A percentile compares a stretch with the other conserved stretches of the same genome.
Evolutionary conservation across 2,329 filamentous ascomycete genomes (phyloP).

Genomic region (Phialophora chinensis): DNA sequence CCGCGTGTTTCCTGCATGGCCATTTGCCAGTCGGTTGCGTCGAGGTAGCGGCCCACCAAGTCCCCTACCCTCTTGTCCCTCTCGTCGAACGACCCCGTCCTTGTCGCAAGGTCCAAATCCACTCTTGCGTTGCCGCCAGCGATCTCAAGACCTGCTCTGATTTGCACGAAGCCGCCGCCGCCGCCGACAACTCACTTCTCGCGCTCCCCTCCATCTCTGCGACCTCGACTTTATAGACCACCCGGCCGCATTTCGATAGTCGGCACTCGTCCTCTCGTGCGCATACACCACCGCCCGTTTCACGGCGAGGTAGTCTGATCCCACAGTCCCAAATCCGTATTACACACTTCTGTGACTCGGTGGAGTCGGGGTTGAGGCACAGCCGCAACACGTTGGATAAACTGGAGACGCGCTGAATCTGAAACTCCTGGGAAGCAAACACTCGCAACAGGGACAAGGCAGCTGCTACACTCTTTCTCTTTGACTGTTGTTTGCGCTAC

Average conservation of each 20-base stretch:
- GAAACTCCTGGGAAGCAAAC: slow-evolving; percentile 32
- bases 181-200: slow-evolving; percentile 1
- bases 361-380: slow-evolving; percentile 24
- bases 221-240: slow-evolving; percentile 18
- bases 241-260: slow-evolving; percentile 8
- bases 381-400: slow-evolving; percentile 32
- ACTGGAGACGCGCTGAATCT: slow-evolving; percentile 32
- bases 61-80: background rate
- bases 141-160: slow-evolving; percentile 5
- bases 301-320: slow-evolving; percentile 20
- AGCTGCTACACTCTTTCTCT: slow-evolving; percentile 20
- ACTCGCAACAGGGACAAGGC: slow-evolving; percentile 23
- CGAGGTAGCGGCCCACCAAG: background rate
- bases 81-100: slow-evolving; percentile 9
- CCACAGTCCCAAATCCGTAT: slow-evolving; percentile 23
- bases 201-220: slow-evolving; percentile 4
- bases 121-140: slow-evolving; percentile 25
- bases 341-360: slow-evolving; percentile 23
- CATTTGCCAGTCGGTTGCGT: slow-evolving; percentile 13
- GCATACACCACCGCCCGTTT: slow-evolving; percentile 5
- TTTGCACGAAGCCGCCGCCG: slow-evolving; percentile 18
- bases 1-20: slow-evolving; percentile 21
- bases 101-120: slow-evolving; percentile 22
- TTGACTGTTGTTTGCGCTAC: slow-evolving; percentile 20
- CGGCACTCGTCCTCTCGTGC: slow-evolving; percentile 7